Evolutionary conservation across 208 protist species (phyloP), one percentile per base, ranked within the genome.

Genomic region (Trypanosoma avium): DNA sequence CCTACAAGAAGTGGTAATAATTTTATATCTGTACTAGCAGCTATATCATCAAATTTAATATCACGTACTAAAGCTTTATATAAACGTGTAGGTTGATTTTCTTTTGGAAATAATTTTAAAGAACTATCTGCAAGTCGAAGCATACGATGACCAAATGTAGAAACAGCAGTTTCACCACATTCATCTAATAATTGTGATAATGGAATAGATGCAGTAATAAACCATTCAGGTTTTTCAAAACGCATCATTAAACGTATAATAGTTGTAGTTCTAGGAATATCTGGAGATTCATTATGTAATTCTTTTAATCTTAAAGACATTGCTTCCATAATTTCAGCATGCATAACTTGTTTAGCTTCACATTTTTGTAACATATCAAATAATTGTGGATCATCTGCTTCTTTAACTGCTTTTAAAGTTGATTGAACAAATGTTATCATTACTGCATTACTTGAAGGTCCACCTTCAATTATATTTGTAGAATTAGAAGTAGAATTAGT

Each of bases 361-460:
- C 86, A 93, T 69, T 84, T 83, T 24, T 71, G 71, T 47, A 93
- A 49, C 58, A 93, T 70, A 21, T 86, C 79, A 38, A 73, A 57
- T 30, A 93, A 67, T 57, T 76, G 74, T 38, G 76, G 53, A 8
- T 61, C 67, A 48, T 87, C 76, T 2, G 83, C 82, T 5, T 45
- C 40, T 1, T 50, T 32, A 21, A 93, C 27, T 4, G 83, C 67
- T 4, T 49, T 67, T 4, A 74, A 42, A 26, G 71, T 76, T 2
- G 74, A 69, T 26, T 61, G 57, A 53, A 88, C 67, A 75, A 93
- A 92, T 3, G 61, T 67, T 3, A 71, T 67, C 32, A 77, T 33
- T 32, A 76, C 57, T 48, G 73, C 60, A 77, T 55, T 48, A 38
- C 61, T 66, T 13, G 53, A 59, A 12, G 45, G 8, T 2, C 21